Base-by-base conservation (phyloP, 2,329 filamentous ascomycete species). In the Beauveria rudraprayagi region DNA sequence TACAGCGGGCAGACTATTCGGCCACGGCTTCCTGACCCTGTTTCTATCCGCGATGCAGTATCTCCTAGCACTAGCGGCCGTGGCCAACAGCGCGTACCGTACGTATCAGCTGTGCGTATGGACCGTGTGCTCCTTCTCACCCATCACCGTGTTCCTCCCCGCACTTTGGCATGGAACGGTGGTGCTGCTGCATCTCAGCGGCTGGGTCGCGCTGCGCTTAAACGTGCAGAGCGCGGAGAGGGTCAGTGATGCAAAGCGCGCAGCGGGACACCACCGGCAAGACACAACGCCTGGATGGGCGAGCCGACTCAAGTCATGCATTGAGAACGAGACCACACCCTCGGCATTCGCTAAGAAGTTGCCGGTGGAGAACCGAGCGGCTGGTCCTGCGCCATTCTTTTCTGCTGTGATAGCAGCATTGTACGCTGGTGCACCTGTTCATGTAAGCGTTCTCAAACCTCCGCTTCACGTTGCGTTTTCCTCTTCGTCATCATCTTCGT, bases 81-180 rank as follows among this genome's bases (percentile, higher is more conserved):
- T 46, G 3, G 57, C 40, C 24, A 60, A 60, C 40, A 60, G 48
- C n/a, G 57, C 48, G 5, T 60, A 60, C 17, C 57, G 47, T 41
- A 60, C 57, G 11, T 60, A 60, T 34, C 57, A 60, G 48, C 19
- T 53, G 26, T 60, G 57, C 19, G n/a, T 60, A 3, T 60, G 48
- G 57, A 60, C 57, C 0, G 57, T 60, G 11, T 60, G 57, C 26
- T 24, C 57, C 2, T 52, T 60, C n/a, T 44, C 48, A n/a, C 48
- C 57, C 7, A 60, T 40, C 10, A 34, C 24, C 3, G 56, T 46
- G 16, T 60, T 46, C 19, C 48, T 60, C 0, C 57, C 48, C 17
- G 57, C 48, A 19, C 24, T 60, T 16, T 52, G 48, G 56, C 56
- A 59, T 16, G 56, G 19, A 2, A 46, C 40, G 16, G 48, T 60